Percentiles rank a stretch among this genome's conserved stretches.
These are phyloP conservation scores for Paramecium bursaria DNA, from an alignment of 73 alveolate species.

Conservation along the genomic window DNA sequence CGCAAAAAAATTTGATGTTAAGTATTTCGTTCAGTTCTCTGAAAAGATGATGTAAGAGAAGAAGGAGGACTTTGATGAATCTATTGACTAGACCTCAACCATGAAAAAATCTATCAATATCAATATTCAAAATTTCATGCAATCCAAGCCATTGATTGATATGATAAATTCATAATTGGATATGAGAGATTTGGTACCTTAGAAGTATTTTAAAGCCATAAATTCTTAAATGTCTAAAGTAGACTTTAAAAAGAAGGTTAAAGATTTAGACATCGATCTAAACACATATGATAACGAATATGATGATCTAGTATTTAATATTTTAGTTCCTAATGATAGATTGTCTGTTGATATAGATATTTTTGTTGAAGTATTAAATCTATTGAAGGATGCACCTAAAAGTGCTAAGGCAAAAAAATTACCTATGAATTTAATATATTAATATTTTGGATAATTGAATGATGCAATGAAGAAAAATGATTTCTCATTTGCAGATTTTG, in stretches of 20 bases:
- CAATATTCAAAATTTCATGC: neutral
- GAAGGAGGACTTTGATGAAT: conserved; percentile 9
- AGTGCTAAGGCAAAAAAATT: neutral
- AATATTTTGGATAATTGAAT: neutral
- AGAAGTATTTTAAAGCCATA: conserved; percentile 17
- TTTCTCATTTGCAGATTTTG: neutral
- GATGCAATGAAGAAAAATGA: conserved; percentile 25
- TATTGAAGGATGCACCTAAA: conserved; percentile 7
- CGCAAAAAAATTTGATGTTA: conserved; percentile 15
- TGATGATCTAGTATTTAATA: conserved; percentile 17
- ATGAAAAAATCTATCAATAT: conserved; percentile 28
- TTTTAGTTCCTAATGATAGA: conserved; percentile 21
- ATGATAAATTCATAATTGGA: neutral
- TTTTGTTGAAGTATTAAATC: conserved; percentile 5
- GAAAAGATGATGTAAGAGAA: neutral
- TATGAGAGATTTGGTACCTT: neutral
- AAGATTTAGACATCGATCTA: neutral
- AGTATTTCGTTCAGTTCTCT: neutral
- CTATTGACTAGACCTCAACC: neutral
- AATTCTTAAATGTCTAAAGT: neutral
- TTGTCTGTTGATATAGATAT: conserved; percentile 6
- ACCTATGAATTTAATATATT: neutral
- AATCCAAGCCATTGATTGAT: neutral
- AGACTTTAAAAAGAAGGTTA: neutral
- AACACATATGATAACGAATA: conserved; percentile 7